These are phyloP conservation scores for Rhinocladiella similis DNA, from an alignment of 2,329 filamentous ascomycete genomes.

Conservation along the genomic window DNA sequence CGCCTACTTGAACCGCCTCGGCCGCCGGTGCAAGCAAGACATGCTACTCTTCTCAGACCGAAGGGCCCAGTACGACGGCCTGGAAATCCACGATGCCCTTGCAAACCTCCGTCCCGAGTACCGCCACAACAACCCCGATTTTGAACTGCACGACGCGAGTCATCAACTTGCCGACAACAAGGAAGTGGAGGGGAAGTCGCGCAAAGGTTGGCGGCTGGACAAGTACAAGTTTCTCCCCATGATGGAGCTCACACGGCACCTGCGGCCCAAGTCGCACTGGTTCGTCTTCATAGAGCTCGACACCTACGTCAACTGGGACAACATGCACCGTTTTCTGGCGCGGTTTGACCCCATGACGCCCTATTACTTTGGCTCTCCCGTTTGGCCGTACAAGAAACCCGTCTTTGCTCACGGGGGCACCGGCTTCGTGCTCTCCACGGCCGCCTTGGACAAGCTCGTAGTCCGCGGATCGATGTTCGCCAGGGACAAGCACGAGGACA, in stretches of 20 bases:
- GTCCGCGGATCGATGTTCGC: conserved; percentile 38
- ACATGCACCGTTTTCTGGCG: conserved; percentile 52
- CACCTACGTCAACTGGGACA: conserved; percentile 58
- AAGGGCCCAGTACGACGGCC: conserved; percentile 31
- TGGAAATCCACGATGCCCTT: conserved; percentile 34
- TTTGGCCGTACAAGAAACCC: conserved; percentile 42
- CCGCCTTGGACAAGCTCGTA: conserved; percentile 43
- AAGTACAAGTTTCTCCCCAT: conserved; percentile 65
- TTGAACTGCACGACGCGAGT: conserved; percentile 43
- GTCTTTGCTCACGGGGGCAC: conserved; percentile 58
- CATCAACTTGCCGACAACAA: conserved; percentile 44
- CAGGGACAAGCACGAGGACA: conserved; percentile 37
- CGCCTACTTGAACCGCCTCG: conserved; percentile 54
- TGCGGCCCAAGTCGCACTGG: conserved; percentile 56
- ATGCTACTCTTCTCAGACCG: conserved; percentile 47
- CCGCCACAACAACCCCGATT: conserved; percentile 47
- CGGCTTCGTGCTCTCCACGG: conserved; percentile 52
- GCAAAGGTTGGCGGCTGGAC: conserved; percentile 53
- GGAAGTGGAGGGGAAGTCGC: conserved; percentile 47
- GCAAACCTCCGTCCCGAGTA: conserved; percentile 40
- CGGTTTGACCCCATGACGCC: conserved; percentile 44
- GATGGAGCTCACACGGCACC: conserved; percentile 49
- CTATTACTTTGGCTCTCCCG: conserved; percentile 54
- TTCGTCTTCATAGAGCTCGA: conserved; percentile 62
- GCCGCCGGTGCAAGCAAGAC: conserved; percentile 48